phyloP scores from a whole-genome alignment of 805 yeast species.

The Wickerhamiella sorbophila region DNA sequence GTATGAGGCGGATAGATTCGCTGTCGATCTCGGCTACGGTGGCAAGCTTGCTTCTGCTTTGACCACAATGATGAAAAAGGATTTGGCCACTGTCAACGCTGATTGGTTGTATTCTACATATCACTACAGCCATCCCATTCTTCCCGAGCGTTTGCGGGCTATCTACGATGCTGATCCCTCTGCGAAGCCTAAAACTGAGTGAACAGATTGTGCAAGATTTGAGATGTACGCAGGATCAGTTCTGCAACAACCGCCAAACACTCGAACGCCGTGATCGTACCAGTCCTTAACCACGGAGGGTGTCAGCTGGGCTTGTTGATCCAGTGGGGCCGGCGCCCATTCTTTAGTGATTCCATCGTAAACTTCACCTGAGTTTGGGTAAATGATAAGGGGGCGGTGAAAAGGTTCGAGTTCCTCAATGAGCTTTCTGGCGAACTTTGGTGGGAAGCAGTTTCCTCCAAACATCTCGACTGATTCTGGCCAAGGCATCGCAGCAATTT shows the following conservation, averaged over 20 bases:
- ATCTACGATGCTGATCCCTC: slow-evolving; percentile 26
- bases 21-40: slow-evolving; percentile 59
- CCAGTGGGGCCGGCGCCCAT: slow-evolving; percentile 24
- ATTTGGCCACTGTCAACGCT: slow-evolving; percentile 73
- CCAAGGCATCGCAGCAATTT: slow-evolving; percentile 26
- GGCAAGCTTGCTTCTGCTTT: slow-evolving; percentile 55
- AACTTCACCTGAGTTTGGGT: slow-evolving; percentile 66
- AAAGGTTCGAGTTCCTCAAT: slow-evolving; percentile 24
- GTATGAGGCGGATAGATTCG: slow-evolving; percentile 85
- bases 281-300: slow-evolving; percentile 25
- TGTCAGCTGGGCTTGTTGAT: slow-evolving; percentile 24
- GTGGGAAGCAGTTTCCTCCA: slow-evolving; percentile 59
- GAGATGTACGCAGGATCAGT: slow-evolving; percentile 40
- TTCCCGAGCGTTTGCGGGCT: slow-evolving; percentile 77
- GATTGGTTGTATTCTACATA: slow-evolving; percentile 83
- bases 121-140: slow-evolving; percentile 81
- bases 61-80: slow-evolving; percentile 62
- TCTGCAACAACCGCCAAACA: slow-evolving; percentile 68
- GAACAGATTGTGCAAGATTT: slow-evolving; percentile 1
- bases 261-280: slow-evolving; percentile 30
- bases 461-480: slow-evolving; percentile 24
- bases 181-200: background rate
- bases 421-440: slow-evolving; percentile 29
- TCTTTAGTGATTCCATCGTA: slow-evolving; percentile 36
- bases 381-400: slow-evolving; percentile 35